phyloP scores from a whole-genome alignment of 768 basidiomycete genomes.

The Boletus sp. region DNA sequence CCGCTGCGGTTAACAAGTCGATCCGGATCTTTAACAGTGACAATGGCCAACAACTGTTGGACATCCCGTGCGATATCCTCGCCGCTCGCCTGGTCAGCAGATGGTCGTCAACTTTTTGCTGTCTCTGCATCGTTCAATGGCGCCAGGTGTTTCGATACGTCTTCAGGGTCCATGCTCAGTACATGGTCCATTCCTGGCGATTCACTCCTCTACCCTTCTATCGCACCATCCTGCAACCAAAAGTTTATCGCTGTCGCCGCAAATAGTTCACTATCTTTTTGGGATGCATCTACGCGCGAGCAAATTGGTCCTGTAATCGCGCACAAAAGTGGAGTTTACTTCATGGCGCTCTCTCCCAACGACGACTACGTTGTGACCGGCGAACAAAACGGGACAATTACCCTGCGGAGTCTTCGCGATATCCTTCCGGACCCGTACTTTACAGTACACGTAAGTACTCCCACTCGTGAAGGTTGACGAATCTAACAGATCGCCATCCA shows the following conservation, averaged over 20 bases:
- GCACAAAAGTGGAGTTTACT: background rate
- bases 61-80: background rate
- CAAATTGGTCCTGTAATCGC: background rate
- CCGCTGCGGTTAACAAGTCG: background rate
- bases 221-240: background rate
- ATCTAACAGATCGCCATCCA: background rate
- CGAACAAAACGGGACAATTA: conserved; percentile 1
- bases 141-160: background rate
- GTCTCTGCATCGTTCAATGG: background rate
- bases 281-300: background rate
- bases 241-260: background rate
- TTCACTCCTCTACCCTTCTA: background rate
- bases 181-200: background rate
- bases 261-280: background rate
- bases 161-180: background rate
- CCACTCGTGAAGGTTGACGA: too few species aligned
- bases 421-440: conserved; percentile 1
- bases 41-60: background rate
- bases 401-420: background rate
- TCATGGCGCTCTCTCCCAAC: background rate
- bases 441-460: background rate
- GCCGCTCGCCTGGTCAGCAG: background rate
- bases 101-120: background rate
- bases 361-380: background rate
- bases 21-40: background rate